Conservation (phyloP, 768 basidiomycete species). For the Saitozyma sp. region DNA sequence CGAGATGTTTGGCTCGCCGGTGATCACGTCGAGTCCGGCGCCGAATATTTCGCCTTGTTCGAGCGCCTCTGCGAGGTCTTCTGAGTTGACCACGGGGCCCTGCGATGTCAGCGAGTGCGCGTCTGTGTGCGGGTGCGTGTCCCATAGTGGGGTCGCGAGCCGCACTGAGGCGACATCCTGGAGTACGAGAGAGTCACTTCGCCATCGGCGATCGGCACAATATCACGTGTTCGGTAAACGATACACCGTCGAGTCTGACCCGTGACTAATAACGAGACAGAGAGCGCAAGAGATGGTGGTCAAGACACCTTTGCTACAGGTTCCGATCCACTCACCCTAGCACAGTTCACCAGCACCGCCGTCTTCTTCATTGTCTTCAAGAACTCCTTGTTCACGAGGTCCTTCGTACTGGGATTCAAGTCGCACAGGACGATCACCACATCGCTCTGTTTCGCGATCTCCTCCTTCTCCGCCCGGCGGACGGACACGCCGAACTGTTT, state of each 20-base stretch:
- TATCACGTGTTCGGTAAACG: background rate
- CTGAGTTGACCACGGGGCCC: slow-evolving; percentile 77
- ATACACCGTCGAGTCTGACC: no score
- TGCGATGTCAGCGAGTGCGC: slow-evolving; percentile 42
- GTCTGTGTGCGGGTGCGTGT: no score
- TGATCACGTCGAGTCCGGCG: slow-evolving; percentile 90
- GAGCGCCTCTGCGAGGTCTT: slow-evolving; percentile 80
- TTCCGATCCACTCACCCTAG: slow-evolving; percentile 57
- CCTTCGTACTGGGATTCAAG: slow-evolving; percentile 61
- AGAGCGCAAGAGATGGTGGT: slow-evolving; percentile 12
- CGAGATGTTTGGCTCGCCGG: slow-evolving; percentile 78
- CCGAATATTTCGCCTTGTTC: slow-evolving; percentile 78
- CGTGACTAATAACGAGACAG: background rate
- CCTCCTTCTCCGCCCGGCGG: slow-evolving; percentile 63
- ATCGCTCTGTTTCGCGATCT: slow-evolving; percentile 76
- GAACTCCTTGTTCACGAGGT: slow-evolving; percentile 71
- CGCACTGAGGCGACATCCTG: no score
- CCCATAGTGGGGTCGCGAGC: no score
- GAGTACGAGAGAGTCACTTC: no score
- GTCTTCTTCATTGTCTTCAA: slow-evolving; percentile 81
- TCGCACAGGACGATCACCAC: slow-evolving; percentile 72
- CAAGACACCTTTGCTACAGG: no score
- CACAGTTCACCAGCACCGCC: slow-evolving; percentile 78
- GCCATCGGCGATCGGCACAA: no score
- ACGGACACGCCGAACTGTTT: slow-evolving; percentile 54